Base-by-base conservation (phyloP, 768 basidiomycete genomes). In the Termitomyces sp. region DNA sequence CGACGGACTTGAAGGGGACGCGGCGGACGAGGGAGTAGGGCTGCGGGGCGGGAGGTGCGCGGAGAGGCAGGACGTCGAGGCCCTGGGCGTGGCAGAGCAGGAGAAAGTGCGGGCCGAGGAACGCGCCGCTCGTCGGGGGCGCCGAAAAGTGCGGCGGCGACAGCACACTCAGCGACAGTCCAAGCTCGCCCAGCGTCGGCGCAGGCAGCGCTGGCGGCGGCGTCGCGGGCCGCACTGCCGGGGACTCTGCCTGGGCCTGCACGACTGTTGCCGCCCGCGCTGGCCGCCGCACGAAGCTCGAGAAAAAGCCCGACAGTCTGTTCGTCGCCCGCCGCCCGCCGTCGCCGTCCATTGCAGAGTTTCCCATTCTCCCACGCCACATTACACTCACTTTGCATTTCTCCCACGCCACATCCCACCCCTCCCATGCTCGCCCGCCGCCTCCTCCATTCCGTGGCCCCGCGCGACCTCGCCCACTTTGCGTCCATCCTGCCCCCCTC, bases 81-180 rank as follows among this genome's bases (percentile, higher is more conserved):
- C 92, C 92, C 71, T 94, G 93, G 3, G 88, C 77, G 67, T 94
- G 92, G 63, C 92, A 94, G 47, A 94, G 79, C 20, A 94, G 80
- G 10, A 94, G 79, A 70, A 88, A 93, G 66, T 92, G 88, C 3
- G 92, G 92, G 0, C 84, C 79, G 36, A 94, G 72, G 70, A 93
- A 93, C 13, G 91, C 85, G 13, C 92, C 92, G 58, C 84, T 89
- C 1, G 80, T 76, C 7, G 92, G 92, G 2, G 91, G 87, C 3
- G 86, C 82, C 65, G 77, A 87, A 67, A 89, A 91, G 69, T 91
- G 91, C 14, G 89, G 84, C 1, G 90, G 89, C 0, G 86, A 82
- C 30, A 92, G 77, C 16, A 84, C 80, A 13, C 83, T 81, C 7
- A 94, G 74, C 6, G 82, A 83, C 6, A 94, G 81, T 6, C 93